A percentile compares a stretch with the other conserved stretches of the same genome.
Conservation (phyloP, 225 moss, liverwort and hornwort genomes). For the Sphagnum contortum region DNA sequence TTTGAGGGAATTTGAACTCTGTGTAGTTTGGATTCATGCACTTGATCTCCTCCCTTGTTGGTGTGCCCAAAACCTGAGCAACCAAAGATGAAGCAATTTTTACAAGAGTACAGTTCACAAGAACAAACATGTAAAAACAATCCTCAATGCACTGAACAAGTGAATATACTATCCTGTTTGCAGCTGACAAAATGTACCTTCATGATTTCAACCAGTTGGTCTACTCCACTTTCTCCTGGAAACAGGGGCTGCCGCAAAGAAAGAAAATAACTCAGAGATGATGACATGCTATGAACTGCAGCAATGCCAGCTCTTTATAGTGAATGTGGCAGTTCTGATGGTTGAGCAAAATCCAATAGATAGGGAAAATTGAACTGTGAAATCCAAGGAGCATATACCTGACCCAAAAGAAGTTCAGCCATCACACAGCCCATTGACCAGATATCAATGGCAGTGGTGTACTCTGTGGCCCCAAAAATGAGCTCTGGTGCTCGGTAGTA, state of each 20-base stretch:
- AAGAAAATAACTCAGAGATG: neutral
- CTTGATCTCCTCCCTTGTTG: constrained; percentile 59
- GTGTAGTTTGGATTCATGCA: constrained; percentile 65
- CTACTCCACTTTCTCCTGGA: constrained; percentile 55
- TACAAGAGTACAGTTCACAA: neutral
- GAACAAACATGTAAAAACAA: no score
- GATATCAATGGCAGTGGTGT: constrained; percentile 55
- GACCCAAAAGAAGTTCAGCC: constrained; percentile 50
- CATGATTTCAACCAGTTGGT: constrained; percentile 55
- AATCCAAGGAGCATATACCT: constrained; percentile 13
- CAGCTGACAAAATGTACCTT: constrained; percentile 17
- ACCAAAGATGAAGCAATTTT: neutral
- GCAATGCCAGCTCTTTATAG: neutral
- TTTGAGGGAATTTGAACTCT: constrained; percentile 55
- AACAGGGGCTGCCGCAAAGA: constrained; percentile 29
- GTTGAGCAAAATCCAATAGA: no score
- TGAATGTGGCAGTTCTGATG: no score
- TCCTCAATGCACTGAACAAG: no score
- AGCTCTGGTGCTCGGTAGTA: constrained; percentile 55
- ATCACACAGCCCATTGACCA: constrained; percentile 65
- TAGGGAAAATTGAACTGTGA: no score
- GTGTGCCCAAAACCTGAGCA: constrained; percentile 46
- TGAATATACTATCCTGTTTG: no score
- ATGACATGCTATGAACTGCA: neutral
- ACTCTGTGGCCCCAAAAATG: constrained; percentile 53